Conservation (phyloP, 1,284 basidiomycete species). For the Ceratobasidium sp. region DNA sequence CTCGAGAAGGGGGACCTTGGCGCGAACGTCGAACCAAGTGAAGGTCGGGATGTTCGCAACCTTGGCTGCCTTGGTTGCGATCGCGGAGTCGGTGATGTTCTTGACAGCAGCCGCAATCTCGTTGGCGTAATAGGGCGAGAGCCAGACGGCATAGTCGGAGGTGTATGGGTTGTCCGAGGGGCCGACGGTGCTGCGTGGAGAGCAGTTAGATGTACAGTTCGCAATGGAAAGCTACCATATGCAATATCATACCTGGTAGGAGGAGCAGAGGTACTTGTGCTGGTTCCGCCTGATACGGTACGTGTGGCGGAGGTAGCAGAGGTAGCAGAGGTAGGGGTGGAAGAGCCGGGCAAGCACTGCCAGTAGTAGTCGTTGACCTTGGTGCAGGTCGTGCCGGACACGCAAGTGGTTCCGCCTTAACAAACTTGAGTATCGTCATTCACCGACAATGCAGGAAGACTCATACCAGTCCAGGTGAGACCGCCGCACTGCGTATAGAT, state of each 20-base stretch:
- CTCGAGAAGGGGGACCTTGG: conserved; percentile 44
- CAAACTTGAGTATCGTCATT: not conserved
- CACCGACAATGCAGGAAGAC: too few species aligned
- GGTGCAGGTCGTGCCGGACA: conserved; percentile 54
- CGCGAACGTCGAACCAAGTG: conserved; percentile 45
- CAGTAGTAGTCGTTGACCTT: conserved; percentile 64
- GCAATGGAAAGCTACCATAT: conserved; percentile 61
- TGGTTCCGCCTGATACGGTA: conserved; percentile 5
- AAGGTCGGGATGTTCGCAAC: conserved; percentile 48
- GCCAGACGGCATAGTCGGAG: conserved; percentile 54
- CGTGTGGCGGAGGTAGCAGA: too few species aligned
- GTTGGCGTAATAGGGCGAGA: conserved; percentile 46
- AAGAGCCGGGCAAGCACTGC: conserved; percentile 64
- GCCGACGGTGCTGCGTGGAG: conserved; percentile 58
- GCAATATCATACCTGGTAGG: conserved; percentile 16
- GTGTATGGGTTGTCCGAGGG: conserved; percentile 44
- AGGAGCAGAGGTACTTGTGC: conserved; percentile 11
- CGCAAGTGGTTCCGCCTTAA: conserved; percentile 42
- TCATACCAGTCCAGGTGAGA: conserved; percentile 40
- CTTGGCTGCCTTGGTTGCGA: conserved; percentile 45
- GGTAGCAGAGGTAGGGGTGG: conserved; percentile 21
- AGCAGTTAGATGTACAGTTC: conserved; percentile 57
- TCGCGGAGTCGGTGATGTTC: conserved; percentile 52
- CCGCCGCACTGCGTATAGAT: conserved; percentile 46
- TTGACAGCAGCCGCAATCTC: conserved; percentile 45